Evolutionary conservation across 2,329 filamentous ascomycete genomes (phyloP).

Genomic region (Talaromyces atroroseus): DNA sequence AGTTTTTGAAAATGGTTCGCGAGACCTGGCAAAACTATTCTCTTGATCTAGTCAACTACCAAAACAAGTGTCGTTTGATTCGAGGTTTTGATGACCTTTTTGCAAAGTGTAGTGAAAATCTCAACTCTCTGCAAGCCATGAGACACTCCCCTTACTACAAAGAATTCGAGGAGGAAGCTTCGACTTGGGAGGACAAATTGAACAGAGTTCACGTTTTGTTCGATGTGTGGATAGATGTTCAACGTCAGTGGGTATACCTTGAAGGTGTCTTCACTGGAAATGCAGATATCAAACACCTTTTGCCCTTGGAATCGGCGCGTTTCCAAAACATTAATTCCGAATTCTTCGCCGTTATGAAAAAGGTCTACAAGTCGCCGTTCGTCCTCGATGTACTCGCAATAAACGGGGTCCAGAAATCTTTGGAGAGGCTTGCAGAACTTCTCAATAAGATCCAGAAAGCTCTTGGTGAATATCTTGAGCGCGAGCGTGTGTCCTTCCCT

Average conservation of each 20-base stretch:
- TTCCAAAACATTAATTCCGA: slow-evolving; percentile 99
- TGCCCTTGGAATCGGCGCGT: slow-evolving; percentile 91
- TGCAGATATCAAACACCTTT: slow-evolving; percentile 94
- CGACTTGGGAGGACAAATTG: slow-evolving; percentile 94
- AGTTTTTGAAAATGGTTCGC: slow-evolving; percentile 92
- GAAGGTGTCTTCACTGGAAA: slow-evolving; percentile 99
- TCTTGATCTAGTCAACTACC: slow-evolving; percentile 91
- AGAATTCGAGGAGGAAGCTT: slow-evolving; percentile 96
- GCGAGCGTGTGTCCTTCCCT: slow-evolving; percentile 94
- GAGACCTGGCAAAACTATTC: slow-evolving; percentile 96
- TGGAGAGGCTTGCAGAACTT: slow-evolving; percentile 92
- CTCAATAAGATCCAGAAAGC: slow-evolving; percentile 99
- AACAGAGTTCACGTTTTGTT: slow-evolving; percentile 97
- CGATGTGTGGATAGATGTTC: slow-evolving; percentile 99
- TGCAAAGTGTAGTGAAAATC: slow-evolving; percentile 94
- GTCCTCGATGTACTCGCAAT: slow-evolving; percentile 96
- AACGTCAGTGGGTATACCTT: slow-evolving; percentile 98
- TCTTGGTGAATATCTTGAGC: slow-evolving; percentile 94
- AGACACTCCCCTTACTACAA: slow-evolving; percentile 98
- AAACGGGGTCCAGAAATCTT: slow-evolving; percentile 87
- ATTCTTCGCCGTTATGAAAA: slow-evolving; percentile 99
- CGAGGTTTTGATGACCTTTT: slow-evolving; percentile 98
- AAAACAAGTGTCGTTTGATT: slow-evolving; percentile 96
- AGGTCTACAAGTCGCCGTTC: slow-evolving; percentile 92
- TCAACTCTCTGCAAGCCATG: slow-evolving; percentile 98